phyloP scores from a whole-genome alignment of 768 basidiomycete genomes.

The Flagelloscypha sp. region DNA sequence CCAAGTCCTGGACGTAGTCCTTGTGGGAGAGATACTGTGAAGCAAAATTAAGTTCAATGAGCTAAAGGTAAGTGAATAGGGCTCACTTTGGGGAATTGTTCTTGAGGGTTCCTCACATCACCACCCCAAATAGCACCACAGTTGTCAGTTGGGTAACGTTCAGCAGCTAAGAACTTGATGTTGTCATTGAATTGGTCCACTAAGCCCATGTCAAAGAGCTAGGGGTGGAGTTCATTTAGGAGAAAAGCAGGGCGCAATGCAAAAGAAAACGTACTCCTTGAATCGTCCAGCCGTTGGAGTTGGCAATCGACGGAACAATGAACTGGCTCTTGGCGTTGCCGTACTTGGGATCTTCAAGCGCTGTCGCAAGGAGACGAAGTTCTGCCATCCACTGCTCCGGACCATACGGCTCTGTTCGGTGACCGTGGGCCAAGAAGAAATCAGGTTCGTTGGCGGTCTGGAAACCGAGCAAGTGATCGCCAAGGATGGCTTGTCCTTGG shows the following conservation, averaged over 20 bases:
- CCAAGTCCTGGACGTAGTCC: slow-evolving; percentile 23
- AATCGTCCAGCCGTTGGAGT: no score
- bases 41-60: no score
- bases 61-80: no score
- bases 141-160: slow-evolving; percentile 39
- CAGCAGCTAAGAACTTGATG: slow-evolving; percentile 41
- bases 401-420: slow-evolving; percentile 9
- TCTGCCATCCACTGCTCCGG: slow-evolving; percentile 14
- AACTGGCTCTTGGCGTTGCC: no score
- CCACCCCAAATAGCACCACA: slow-evolving; percentile 19
- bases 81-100: slow-evolving; percentile 30
- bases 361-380: slow-evolving; percentile 4
- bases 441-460: slow-evolving; percentile 78
- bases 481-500: slow-evolving; percentile 53
- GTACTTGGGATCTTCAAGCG: no score
- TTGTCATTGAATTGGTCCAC: slow-evolving; percentile 32
- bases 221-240: no score
- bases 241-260: slow-evolving; percentile 30
- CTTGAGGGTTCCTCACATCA: slow-evolving; percentile 22
- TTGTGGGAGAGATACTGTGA: slow-evolving; percentile 40
- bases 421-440: slow-evolving; percentile 27
- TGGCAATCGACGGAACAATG: no score
- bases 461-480: slow-evolving; percentile 55
- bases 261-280: slow-evolving; percentile 35
- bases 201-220: slow-evolving; percentile 45